Conservation (phyloP, 257 asterid genomes). For the Striga asiatica region DNA sequence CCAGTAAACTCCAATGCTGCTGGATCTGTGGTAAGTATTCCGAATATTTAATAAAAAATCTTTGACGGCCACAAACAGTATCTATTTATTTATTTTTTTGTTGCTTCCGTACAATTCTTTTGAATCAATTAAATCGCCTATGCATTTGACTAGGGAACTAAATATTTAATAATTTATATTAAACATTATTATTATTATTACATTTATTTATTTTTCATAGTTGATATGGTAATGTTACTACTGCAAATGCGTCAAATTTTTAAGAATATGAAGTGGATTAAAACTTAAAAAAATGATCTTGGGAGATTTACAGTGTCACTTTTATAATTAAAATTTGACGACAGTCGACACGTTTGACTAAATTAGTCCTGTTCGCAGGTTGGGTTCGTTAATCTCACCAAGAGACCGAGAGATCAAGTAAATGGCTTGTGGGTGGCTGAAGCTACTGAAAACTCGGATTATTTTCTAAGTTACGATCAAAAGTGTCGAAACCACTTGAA, state of each 20-base stretch:
- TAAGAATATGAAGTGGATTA: not conserved
- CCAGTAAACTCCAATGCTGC: constrained; percentile 46
- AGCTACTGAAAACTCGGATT: constrained; percentile 75
- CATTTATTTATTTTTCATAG: too few relatives aligned
- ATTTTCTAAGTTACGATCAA: constrained; percentile 48
- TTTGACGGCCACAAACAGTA: too few relatives aligned
- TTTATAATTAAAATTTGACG: not conserved
- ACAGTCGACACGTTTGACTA: not conserved
- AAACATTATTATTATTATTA: too few relatives aligned
- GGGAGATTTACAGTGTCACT: not conserved
- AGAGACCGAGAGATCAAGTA: constrained; percentile 54
- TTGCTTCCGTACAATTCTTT: too few relatives aligned
- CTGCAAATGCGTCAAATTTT: not conserved
- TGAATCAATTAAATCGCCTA: too few relatives aligned
- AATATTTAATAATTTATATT: too few relatives aligned
- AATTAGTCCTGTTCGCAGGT: constrained; percentile 40
- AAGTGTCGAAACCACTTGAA: constrained; percentile 43
- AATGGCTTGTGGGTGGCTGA: constrained; percentile 92
- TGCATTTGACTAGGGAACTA: too few relatives aligned
- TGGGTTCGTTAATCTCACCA: constrained; percentile 74
- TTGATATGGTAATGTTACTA: not conserved
- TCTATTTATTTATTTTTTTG: too few relatives aligned
- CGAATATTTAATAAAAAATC: not conserved
- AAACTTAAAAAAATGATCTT: not conserved
- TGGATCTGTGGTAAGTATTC: constrained; percentile 63